Base-by-base conservation (phyloP, 805 yeast species). In the Novakomyces olei region DNA sequence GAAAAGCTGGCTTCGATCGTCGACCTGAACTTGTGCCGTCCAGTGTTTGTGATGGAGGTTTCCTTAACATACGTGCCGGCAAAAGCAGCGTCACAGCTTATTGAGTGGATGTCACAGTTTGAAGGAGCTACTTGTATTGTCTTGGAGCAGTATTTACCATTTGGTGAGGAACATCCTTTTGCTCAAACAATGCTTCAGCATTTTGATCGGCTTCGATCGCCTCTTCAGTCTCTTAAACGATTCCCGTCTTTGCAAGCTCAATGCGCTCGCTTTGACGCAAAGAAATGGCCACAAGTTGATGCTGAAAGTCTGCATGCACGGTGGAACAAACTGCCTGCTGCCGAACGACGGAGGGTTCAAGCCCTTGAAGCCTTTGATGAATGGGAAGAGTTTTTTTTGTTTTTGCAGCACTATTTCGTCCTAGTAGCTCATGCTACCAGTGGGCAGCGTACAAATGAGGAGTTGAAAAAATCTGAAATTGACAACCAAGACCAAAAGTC, bases 11-110 rank as follows among this genome's bases (percentile, higher is more conserved):
- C 33, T 5, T 30, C 43, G 19, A 39, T 36, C 19, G 34, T 39
- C 5, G 33, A 35, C 15, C 32, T 34, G 5, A 36, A 37, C 5
- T 32, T 36, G n/a, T 26, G 41, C 10, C 31, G 39, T 10, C 36
- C 44, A 29, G 58, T 77, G 2, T 78, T 73, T 44, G 60, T 79
- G 26, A 85, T 91, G 1, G 92, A 77, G 47, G 91, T 78, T 3
- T 76, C 91, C 0, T 51, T 78, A 35, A 81, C 85, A 0, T 78
- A 77, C 47, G 77, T 78, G 88, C 55, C 60, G 25, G 71, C 75
- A 8, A 59, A 58, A 24, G 58, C 61, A 35, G 79, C 91, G 4
- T 71, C 78, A 45, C 57, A 60, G 2, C 63, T 78, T 5, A 66
- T 78, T 23, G 40, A 50, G 17, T 52, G 58, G 39, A 55, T 69